A percentile compares a stretch with the other conserved stretches of the same genome.
Evolutionary conservation across 2,329 filamentous ascomycete genomes (phyloP).

Genomic region (Botrytis fragariae): DNA sequence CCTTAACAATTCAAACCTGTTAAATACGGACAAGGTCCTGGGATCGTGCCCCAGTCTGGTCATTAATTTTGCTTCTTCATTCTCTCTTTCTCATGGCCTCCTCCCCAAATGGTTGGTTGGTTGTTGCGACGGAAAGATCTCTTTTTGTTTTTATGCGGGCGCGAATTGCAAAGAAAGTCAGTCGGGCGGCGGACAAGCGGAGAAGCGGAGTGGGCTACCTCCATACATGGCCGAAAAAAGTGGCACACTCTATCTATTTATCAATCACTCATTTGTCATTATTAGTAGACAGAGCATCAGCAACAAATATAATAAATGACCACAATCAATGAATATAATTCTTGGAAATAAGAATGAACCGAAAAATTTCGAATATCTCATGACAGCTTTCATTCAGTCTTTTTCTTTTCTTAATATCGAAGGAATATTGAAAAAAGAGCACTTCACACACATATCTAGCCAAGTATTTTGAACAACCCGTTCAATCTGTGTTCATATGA

Average conservation of each 20-base stretch:
- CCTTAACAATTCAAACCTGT: conserved; percentile 1
- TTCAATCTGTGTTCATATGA: not conserved
- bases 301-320: no score
- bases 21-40: conserved; percentile 5
- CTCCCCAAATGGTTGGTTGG: not conserved
- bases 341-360: not conserved
- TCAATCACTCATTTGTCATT: no score
- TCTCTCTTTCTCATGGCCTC: not conserved
- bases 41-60: conserved; percentile 13
- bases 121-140: not conserved
- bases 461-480: not conserved
- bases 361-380: not conserved
- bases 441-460: not conserved
- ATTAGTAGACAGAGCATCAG: no score
- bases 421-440: not conserved
- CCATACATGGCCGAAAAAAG: not conserved
- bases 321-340: not conserved
- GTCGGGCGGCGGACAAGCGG: not conserved
- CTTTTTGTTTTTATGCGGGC: not conserved
- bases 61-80: not conserved
- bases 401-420: no score
- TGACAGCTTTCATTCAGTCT: not conserved
- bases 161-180: not conserved
- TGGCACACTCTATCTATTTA: not conserved
- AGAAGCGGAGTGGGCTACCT: not conserved